Evolutionary conservation across 352 stramenopile species (phyloP).

Genomic region (Pythium chondricola): DNA sequence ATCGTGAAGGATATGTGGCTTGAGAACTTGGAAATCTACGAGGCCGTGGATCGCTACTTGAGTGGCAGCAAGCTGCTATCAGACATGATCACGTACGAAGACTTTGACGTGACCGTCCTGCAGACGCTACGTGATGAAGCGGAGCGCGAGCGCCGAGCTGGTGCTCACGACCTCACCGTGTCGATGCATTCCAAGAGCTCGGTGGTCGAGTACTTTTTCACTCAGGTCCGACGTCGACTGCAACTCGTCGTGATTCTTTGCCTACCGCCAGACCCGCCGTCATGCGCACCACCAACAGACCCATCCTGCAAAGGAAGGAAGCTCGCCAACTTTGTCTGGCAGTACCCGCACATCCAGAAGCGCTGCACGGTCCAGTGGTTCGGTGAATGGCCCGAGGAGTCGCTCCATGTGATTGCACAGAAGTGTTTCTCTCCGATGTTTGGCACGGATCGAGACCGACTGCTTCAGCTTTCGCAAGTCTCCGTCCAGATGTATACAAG

Average conservation of each 20-base stretch:
- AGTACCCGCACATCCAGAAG: slow-evolving; percentile 37
- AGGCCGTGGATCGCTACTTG: slow-evolving; percentile 39
- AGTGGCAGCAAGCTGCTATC: slow-evolving; percentile 27
- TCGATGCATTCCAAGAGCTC: slow-evolving; percentile 38
- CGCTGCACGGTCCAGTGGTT: slow-evolving; percentile 32
- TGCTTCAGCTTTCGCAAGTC: slow-evolving; percentile 30
- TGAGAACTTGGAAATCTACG: slow-evolving; percentile 26
- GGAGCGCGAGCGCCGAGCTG: slow-evolving; percentile 14
- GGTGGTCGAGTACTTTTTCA: slow-evolving; percentile 45
- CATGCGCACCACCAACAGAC: background rate
- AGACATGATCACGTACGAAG: slow-evolving; percentile 42
- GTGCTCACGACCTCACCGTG: background rate
- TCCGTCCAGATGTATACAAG: slow-evolving; percentile 33
- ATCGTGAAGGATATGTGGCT: slow-evolving; percentile 49
- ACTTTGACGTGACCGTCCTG: slow-evolving; percentile 44
- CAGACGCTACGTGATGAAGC: slow-evolving; percentile 26
- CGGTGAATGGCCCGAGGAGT: slow-evolving; percentile 36
- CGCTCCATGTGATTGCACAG: slow-evolving; percentile 33
- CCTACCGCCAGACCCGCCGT: background rate
- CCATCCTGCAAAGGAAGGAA: background rate
- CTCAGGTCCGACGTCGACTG: slow-evolving; percentile 30
- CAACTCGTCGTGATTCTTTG: slow-evolving; percentile 50
- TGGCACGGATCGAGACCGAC: slow-evolving; percentile 21
- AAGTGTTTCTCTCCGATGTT: slow-evolving; percentile 25
- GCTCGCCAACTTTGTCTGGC: slow-evolving; percentile 26